Conservation (phyloP, 352 stramenopile genomes). For the Globisporangium nodosum region DNA sequence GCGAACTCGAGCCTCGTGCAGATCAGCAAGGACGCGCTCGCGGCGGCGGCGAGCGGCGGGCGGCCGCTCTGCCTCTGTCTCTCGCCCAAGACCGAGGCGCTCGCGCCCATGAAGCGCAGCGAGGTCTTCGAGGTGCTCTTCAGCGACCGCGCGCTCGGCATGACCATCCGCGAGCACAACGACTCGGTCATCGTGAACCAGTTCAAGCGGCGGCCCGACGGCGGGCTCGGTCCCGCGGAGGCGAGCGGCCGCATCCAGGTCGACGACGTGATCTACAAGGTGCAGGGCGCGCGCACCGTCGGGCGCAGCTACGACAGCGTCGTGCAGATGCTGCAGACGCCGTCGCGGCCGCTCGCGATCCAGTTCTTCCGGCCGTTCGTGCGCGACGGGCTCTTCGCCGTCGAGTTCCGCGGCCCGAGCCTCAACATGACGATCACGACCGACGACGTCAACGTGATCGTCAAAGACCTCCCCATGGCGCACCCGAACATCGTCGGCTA, state of each 20-base stretch:
- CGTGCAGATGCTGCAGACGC: slow-evolving; percentile 83
- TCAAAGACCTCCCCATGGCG: slow-evolving; percentile 77
- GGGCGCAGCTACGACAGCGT: slow-evolving; percentile 77
- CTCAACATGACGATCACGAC: slow-evolving; percentile 87
- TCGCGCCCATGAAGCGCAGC: slow-evolving; percentile 71
- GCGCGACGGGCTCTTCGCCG: slow-evolving; percentile 75
- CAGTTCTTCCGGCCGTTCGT: slow-evolving; percentile 79
- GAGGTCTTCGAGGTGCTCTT: slow-evolving; percentile 82
- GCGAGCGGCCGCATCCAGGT: slow-evolving; percentile 45
- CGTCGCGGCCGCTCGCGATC: slow-evolving; percentile 62
- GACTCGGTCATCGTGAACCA: slow-evolving; percentile 84
- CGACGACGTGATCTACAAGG: slow-evolving; percentile 86
- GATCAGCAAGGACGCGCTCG: slow-evolving; percentile 74
- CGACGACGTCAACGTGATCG: slow-evolving; percentile 80
- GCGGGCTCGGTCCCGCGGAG: slow-evolving; percentile 46
- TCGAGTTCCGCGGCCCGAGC: slow-evolving; percentile 72
- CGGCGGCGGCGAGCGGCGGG: slow-evolving; percentile 28
- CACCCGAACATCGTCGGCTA: slow-evolving; percentile 83
- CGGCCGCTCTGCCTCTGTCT: slow-evolving; percentile 76
- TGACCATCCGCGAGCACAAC: slow-evolving; percentile 82
- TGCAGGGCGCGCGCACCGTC: slow-evolving; percentile 67
- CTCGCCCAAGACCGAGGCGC: slow-evolving; percentile 77
- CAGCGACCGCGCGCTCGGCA: slow-evolving; percentile 58
- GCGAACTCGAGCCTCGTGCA: slow-evolving; percentile 77
- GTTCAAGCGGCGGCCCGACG: slow-evolving; percentile 64